phyloP scores from a whole-genome alignment of 2,329 filamentous ascomycete genomes.

The Boeremia exigua region DNA sequence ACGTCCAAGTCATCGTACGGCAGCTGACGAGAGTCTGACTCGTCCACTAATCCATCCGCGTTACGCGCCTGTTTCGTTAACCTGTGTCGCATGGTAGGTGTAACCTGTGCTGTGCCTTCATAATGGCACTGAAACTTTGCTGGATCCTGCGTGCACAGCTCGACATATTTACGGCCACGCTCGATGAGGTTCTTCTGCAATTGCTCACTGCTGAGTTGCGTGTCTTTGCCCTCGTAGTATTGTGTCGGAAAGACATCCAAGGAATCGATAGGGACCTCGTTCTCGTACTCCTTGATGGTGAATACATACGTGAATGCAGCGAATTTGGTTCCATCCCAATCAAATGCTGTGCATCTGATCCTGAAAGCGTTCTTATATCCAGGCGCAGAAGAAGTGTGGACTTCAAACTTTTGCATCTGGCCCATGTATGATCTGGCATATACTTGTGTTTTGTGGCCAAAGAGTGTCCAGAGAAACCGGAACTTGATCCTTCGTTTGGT shows the following conservation, averaged over 20 bases:
- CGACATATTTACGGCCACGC: slow-evolving; percentile 7
- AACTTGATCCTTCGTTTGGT: slow-evolving; percentile 8
- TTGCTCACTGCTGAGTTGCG: neutral
- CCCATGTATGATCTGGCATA: slow-evolving; percentile 8
- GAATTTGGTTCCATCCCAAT: slow-evolving; percentile 12
- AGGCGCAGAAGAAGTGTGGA: neutral
- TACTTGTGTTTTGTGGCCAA: slow-evolving; percentile 1
- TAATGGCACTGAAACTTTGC: slow-evolving; percentile 5
- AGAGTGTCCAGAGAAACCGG: slow-evolving; percentile 9
- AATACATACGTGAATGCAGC: slow-evolving; percentile 3
- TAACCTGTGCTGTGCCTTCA: slow-evolving; percentile 4
- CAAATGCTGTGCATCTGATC: slow-evolving; percentile 4
- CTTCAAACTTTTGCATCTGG: slow-evolving; percentile 14
- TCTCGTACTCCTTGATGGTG: slow-evolving; percentile 7
- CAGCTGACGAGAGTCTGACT: neutral
- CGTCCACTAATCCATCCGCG: neutral
- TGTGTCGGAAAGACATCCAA: slow-evolving; percentile 4
- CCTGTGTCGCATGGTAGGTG: neutral
- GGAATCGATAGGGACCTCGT: neutral
- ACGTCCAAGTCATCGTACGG: neutral
- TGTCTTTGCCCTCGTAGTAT: slow-evolving; percentile 3
- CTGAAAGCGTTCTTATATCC: neutral
- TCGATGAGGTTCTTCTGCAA: neutral
- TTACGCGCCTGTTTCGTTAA: neutral
- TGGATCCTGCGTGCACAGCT: slow-evolving; percentile 3